These are phyloP conservation scores for Achaetomiella virescens DNA, from an alignment of 495 filamentous ascomycete genomes.

Conservation along the genomic window DNA sequence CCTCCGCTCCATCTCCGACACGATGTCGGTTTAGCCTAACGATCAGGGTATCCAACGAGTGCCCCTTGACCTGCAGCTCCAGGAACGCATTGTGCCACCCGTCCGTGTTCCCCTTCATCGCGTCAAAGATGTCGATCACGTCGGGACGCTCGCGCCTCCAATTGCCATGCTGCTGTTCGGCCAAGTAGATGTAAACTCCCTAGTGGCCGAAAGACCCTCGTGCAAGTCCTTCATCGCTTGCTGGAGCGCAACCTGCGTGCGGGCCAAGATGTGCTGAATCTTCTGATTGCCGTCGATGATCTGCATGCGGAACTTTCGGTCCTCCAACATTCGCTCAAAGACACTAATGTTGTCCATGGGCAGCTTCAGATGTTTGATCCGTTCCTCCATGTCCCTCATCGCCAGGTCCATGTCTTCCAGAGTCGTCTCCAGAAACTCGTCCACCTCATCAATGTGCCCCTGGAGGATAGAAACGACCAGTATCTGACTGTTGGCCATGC, in stretches of 20 bases:
- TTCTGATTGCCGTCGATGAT: slow-evolving; percentile 83
- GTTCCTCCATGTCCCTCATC: slow-evolving; percentile 63
- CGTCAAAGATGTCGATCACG: slow-evolving; percentile 60
- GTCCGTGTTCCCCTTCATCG: slow-evolving; percentile 79
- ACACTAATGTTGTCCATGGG: slow-evolving; percentile 76
- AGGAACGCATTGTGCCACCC: slow-evolving; percentile 75
- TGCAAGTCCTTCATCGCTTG: slow-evolving; percentile 70
- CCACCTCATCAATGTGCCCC: slow-evolving; percentile 86
- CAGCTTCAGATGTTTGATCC: slow-evolving; percentile 70
- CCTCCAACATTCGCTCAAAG: slow-evolving; percentile 85
- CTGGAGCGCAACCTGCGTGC: slow-evolving; percentile 67
- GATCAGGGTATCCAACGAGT: slow-evolving; percentile 53
- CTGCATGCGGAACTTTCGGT: slow-evolving; percentile 70
- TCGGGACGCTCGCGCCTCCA: slow-evolving; percentile 48
- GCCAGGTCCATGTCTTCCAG: slow-evolving; percentile 83
- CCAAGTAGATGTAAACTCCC: slow-evolving; percentile 70
- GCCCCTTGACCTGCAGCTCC: slow-evolving; percentile 60
- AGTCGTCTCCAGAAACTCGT: slow-evolving; percentile 79
- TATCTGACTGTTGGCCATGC: slow-evolving; percentile 77
- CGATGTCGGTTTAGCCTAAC: slow-evolving; percentile 58
- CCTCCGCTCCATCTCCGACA: slow-evolving; percentile 71
- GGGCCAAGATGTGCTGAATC: slow-evolving; percentile 80
- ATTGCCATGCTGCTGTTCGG: slow-evolving; percentile 50
- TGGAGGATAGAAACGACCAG: slow-evolving; percentile 87
- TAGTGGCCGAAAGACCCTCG: slow-evolving; percentile 70